Evolutionary conservation across 2,329 filamentous ascomycete species (phyloP).

Genomic region (Gnomoniopsis sp.): DNA sequence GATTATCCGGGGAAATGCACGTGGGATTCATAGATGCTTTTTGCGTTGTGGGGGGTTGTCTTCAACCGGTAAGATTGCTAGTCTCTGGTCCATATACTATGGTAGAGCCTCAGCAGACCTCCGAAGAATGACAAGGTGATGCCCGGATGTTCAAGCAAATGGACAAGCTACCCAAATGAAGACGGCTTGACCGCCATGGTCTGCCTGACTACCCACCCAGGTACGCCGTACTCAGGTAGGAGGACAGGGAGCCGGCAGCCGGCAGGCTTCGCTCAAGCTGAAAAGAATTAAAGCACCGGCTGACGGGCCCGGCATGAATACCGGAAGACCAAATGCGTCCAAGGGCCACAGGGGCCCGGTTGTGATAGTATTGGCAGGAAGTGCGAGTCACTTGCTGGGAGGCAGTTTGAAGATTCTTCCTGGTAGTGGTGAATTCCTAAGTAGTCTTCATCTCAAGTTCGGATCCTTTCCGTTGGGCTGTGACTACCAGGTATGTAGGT

Average conservation of each 20-base stretch:
- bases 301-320: constrained; percentile 8
- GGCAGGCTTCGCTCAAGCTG: too few relatives aligned
- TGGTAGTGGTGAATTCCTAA: too few relatives aligned
- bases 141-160: neutral
- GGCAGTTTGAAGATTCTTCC: neutral
- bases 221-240: too few relatives aligned
- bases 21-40: neutral
- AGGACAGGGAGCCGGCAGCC: too few relatives aligned
- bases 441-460: too few relatives aligned
- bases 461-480: too few relatives aligned
- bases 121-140: neutral
- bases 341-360: constrained; percentile 11
- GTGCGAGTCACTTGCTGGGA: neutral
- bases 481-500: too few relatives aligned
- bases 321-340: neutral
- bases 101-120: neutral
- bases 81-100: too few relatives aligned
- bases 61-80: neutral
- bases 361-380: neutral
- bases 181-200: neutral
- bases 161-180: neutral
- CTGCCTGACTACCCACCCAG: too few relatives aligned
- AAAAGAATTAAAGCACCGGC: neutral
- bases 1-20: neutral
- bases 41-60: neutral